phyloP scores from a whole-genome alignment of 164 flowering plant genomes.

The Cinnamomum chago region DNA sequence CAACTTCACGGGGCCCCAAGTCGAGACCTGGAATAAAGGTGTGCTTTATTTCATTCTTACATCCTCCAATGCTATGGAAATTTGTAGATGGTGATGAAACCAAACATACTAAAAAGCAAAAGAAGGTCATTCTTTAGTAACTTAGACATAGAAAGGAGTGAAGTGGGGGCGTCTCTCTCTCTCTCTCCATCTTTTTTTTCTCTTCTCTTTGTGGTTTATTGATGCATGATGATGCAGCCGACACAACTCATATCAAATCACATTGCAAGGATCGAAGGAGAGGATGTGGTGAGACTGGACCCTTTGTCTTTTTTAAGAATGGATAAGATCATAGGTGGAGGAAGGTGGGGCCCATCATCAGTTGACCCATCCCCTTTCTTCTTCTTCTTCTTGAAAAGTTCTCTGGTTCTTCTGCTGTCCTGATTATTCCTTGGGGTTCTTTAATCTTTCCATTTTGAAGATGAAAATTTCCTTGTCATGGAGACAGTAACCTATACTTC shows the following conservation, averaged over 20 bases:
- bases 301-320: too few species aligned
- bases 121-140: neutral
- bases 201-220: neutral
- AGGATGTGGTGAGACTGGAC: neutral
- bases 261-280: neutral
- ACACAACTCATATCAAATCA: neutral
- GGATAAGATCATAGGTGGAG: neutral
- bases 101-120: neutral
- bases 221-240: neutral
- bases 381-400: neutral
- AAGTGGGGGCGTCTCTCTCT: neutral
- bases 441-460: too few species aligned
- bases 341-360: neutral
- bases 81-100: neutral
- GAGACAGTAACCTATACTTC: too few species aligned
- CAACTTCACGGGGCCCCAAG: neutral
- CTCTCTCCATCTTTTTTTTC: neutral
- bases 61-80: neutral
- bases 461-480: too few species aligned
- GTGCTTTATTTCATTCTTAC: neutral
- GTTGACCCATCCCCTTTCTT: neutral
- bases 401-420: neutral
- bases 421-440: too few species aligned
- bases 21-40: neutral
- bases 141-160: neutral